These are phyloP conservation scores for Paramecium primaurelia DNA, from an alignment of 73 alveolate genomes.

Conservation along the genomic window DNA sequence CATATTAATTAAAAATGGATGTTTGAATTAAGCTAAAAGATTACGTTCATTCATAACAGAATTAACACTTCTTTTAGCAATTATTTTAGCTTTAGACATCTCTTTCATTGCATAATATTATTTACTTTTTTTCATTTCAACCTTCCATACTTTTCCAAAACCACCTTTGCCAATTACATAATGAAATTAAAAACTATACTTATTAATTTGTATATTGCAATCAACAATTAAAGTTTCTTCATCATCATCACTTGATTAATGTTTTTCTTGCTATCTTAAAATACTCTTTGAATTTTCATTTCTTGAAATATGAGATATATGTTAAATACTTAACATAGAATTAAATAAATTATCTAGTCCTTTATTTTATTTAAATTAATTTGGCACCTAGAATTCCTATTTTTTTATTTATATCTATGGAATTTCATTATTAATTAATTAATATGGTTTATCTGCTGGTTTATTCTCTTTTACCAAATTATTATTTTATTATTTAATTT, in stretches of 20 bases:
- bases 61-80: conserved; percentile 75
- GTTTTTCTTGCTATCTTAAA: neutral
- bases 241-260: neutral
- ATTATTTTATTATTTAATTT: neutral
- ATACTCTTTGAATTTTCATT: neutral
- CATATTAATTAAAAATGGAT: conserved; percentile 91
- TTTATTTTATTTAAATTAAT: neutral
- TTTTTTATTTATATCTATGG: neutral
- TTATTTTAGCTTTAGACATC: conserved; percentile 74
- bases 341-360: neutral
- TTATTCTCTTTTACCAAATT: neutral
- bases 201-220: neutral
- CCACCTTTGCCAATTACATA: conserved; percentile 87
- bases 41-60: conserved; percentile 79
- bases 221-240: neutral
- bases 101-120: conserved; percentile 81
- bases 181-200: conserved; percentile 68
- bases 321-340: neutral
- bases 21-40: conserved; percentile 68
- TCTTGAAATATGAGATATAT: neutral
- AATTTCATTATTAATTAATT: neutral
- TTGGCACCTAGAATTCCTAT: neutral
- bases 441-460: neutral
- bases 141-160: conserved; percentile 90
- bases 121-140: conserved; percentile 70